Conservation (phyloP, 2,329 filamentous ascomycete genomes). For the Cladosporium halotolerans region DNA sequence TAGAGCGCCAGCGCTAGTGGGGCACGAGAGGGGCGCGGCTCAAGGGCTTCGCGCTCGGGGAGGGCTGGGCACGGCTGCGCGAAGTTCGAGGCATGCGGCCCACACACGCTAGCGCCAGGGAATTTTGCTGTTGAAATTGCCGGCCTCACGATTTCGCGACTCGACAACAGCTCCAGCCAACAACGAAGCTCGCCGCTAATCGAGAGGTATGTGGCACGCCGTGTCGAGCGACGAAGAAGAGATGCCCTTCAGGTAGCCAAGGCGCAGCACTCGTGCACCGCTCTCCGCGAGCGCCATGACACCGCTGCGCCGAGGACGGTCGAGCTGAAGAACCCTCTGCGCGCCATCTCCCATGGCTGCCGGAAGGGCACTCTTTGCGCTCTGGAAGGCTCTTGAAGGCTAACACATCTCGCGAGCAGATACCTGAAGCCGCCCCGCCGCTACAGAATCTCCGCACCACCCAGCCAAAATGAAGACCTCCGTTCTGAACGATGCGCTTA, state of each 20-base stretch:
- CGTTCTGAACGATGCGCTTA: slow-evolving; percentile 86
- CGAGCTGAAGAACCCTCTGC: slow-evolving; percentile 62
- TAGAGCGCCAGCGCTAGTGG: slow-evolving; percentile 2
- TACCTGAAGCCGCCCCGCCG: slow-evolving; percentile 58
- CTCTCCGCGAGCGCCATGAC: slow-evolving; percentile 30
- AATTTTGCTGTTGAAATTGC: slow-evolving; percentile 6
- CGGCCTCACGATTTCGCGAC: slow-evolving; percentile 4
- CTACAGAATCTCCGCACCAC: slow-evolving; percentile 66
- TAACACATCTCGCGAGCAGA: slow-evolving; percentile 48
- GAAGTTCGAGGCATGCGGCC: background rate
- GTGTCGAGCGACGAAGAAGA: slow-evolving; percentile 15
- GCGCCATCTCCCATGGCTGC: slow-evolving; percentile 9
- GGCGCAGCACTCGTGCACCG: slow-evolving; percentile 38
- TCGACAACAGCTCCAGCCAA: slow-evolving; percentile 7
- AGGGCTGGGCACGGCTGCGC: too few relatives aligned
- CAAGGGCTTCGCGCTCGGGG: background rate
- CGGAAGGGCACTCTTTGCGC: slow-evolving; percentile 61
- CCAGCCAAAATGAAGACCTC: slow-evolving; percentile 98
- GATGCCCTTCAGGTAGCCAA: slow-evolving; percentile 48
- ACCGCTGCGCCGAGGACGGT: slow-evolving; percentile 44
- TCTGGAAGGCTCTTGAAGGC: slow-evolving; percentile 56
- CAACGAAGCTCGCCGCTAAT: slow-evolving; percentile 10
- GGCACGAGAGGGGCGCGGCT: slow-evolving; percentile 2
- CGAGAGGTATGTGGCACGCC: slow-evolving; percentile 30
- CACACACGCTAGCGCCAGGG: slow-evolving; percentile 1